These are phyloP conservation scores for Suhomyces terraborum DNA, from an alignment of 1,139 yeast genomes.

Conservation along the genomic window DNA sequence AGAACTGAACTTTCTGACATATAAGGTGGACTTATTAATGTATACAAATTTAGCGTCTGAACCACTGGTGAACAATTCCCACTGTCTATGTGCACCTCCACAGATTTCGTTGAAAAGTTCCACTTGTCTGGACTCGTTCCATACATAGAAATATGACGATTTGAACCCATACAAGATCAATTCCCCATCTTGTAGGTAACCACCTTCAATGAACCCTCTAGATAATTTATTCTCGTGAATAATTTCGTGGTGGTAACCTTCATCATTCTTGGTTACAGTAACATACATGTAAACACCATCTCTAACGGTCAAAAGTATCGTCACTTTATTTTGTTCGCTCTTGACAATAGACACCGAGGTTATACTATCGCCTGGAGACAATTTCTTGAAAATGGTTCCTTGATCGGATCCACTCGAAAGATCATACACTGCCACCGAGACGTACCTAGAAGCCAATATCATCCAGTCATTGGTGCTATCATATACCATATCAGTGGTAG, in stretches of 20 bases:
- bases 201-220: constrained; percentile 82
- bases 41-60: constrained; percentile 42
- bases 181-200: constrained; percentile 45
- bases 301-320: constrained; percentile 53
- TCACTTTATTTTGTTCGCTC: constrained; percentile 17
- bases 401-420: constrained; percentile 20
- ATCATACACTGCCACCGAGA: constrained; percentile 61
- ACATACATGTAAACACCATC: constrained; percentile 61
- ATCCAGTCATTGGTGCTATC: constrained; percentile 43
- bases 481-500: constrained; percentile 57
- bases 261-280: constrained; percentile 19
- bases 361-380: constrained; percentile 74
- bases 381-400: constrained; percentile 48
- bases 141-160: constrained; percentile 73
- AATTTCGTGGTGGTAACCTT: constrained; percentile 27
- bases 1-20: constrained; percentile 30
- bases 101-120: constrained; percentile 75
- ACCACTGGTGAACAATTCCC: constrained; percentile 51
- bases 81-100: constrained; percentile 89
- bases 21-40: constrained; percentile 54
- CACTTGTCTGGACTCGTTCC: constrained; percentile 78
- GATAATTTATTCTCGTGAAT: constrained; percentile 65
- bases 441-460: constrained; percentile 71
- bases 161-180: constrained; percentile 77
- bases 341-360: constrained; percentile 53